Percentiles rank a stretch among this genome's conserved stretches.
Evolutionary conservation across 306 rosid genomes (phyloP).

Genomic region (Acacia crassicarpa): DNA sequence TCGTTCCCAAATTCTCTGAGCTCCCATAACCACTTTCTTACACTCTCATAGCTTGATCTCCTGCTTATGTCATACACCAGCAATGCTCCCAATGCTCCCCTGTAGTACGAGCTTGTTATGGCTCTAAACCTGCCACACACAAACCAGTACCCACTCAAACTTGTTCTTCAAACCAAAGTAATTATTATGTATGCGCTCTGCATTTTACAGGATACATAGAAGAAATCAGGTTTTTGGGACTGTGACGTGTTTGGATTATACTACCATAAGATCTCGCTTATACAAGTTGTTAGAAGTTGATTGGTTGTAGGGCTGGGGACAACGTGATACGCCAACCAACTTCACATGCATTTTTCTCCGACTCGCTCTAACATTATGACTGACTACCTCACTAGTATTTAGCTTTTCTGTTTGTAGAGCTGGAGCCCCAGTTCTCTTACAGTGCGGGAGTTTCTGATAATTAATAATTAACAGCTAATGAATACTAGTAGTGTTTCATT

Average conservation of each 20-base stretch:
- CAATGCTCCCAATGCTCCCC: slow-evolving; percentile 88
- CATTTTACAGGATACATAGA: too few species aligned
- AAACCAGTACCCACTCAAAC: neutral
- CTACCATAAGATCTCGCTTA: too few species aligned
- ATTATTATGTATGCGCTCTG: neutral
- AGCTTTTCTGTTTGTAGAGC: neutral
- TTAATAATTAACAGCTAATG: neutral
- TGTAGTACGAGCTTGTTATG: slow-evolving; percentile 86
- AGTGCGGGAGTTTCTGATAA: neutral
- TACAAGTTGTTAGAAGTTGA: neutral
- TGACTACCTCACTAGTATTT: neutral
- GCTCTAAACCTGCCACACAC: slow-evolving; percentile 73
- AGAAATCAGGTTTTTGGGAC: neutral
- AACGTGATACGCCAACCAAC: neutral
- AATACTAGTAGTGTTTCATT: neutral
- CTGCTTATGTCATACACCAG: slow-evolving; percentile 79
- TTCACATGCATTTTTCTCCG: neutral
- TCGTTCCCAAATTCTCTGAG: slow-evolving; percentile 67
- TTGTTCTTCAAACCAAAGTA: neutral
- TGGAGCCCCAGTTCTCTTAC: neutral
- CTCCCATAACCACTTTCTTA: slow-evolving; percentile 70
- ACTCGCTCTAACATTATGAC: neutral
- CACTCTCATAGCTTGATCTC: slow-evolving; percentile 56
- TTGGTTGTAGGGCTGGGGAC: slow-evolving; percentile 26
- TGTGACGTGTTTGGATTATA: too few species aligned